Conservation (phyloP, 1,284 basidiomycete species). For the Inonotus obliquus region DNA sequence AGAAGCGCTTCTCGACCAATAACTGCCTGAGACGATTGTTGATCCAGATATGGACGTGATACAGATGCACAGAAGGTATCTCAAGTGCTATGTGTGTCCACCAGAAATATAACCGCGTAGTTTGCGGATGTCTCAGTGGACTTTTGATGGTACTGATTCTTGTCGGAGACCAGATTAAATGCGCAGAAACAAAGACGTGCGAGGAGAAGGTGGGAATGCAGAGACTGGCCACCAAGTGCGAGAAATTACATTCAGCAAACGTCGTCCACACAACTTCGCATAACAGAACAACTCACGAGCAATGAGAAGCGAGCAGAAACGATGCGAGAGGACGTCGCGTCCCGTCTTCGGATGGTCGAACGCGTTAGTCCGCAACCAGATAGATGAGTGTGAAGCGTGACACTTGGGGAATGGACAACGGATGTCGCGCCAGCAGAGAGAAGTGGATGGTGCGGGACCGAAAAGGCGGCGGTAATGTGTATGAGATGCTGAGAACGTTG, state of each 20-base stretch:
- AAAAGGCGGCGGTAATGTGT: not conserved
- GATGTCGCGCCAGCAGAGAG: not conserved
- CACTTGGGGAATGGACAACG: not conserved
- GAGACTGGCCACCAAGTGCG: not conserved
- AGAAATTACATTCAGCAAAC: not conserved
- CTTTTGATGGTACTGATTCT: not conserved
- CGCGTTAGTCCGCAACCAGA: not conserved
- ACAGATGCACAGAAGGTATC: not conserved
- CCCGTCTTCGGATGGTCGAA: not conserved
- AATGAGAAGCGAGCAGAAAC: not conserved
- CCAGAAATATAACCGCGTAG: not conserved
- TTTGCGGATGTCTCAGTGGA: not conserved
- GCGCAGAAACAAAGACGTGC: not conserved
- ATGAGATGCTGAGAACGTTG: not conserved
- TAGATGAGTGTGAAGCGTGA: not conserved
- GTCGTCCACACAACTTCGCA: not conserved
- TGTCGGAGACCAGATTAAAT: not conserved
- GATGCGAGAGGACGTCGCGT: not conserved
- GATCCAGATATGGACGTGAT: not conserved
- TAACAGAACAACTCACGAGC: not conserved
- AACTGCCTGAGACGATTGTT: not conserved
- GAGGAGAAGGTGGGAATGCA: not conserved
- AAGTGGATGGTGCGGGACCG: not conserved
- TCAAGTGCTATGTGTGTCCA: not conserved
- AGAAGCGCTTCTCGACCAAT: not conserved